Conservation (phyloP, 2,329 filamentous ascomycete species). For the Xylariomycetidae sp. region DNA sequence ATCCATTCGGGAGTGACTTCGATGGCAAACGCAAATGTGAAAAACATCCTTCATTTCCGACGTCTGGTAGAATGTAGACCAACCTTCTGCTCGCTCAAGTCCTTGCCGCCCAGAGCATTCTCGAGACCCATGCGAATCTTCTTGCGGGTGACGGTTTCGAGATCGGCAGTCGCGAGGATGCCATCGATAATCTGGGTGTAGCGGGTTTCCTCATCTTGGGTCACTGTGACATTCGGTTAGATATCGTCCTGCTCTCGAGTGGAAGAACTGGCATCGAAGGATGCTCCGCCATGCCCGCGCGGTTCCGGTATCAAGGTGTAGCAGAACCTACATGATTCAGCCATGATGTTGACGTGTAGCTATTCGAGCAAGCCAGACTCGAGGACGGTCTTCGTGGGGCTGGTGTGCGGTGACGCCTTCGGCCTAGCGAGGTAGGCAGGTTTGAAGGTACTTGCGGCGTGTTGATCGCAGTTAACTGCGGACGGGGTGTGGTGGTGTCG, state of each 20-base stretch:
- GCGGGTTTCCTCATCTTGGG: conserved; percentile 40
- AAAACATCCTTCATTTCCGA: too few species aligned
- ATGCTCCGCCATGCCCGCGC: neutral
- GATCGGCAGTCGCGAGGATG: conserved; percentile 52
- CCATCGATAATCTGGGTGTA: conserved; percentile 56
- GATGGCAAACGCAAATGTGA: too few species aligned
- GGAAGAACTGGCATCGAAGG: neutral
- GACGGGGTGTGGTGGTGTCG: neutral
- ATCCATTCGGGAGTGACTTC: neutral
- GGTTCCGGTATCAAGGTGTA: neutral
- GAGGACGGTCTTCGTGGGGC: conserved; percentile 6
- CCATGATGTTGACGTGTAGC: conserved; percentile 16
- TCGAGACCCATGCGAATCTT: conserved; percentile 55
- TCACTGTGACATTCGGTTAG: conserved; percentile 33
- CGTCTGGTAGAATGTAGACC: conserved; percentile 3
- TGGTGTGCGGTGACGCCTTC: conserved; percentile 1
- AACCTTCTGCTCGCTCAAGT: conserved; percentile 55
- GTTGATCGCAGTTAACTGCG: neutral
- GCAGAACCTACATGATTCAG: conserved; percentile 19
- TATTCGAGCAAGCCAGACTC: conserved; percentile 3
- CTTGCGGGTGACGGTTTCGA: conserved; percentile 58
- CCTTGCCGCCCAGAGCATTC: conserved; percentile 47
- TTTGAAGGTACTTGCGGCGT: too few species aligned
- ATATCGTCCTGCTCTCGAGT: conserved; percentile 4
- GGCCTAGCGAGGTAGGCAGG: neutral